Evolutionary conservation across 768 basidiomycete species (phyloP).

Genomic region (Aureoboletus auriporus): DNA sequence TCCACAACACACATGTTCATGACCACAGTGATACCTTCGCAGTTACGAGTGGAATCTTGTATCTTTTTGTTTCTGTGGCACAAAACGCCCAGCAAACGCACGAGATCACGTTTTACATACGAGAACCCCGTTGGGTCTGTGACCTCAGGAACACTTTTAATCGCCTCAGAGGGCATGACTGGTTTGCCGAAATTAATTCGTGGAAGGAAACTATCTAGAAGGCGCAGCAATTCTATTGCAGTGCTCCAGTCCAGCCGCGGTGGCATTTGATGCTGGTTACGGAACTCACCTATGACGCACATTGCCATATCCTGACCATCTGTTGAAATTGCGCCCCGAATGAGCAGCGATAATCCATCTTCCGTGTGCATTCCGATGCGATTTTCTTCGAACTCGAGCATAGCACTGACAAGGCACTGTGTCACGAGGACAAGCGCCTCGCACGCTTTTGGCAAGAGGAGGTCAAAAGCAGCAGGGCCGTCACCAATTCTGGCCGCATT

Average conservation of each 20-base stretch:
- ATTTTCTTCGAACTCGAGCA: conserved; percentile 41
- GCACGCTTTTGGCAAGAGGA: conserved; percentile 71
- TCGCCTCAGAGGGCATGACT: conserved; percentile 24
- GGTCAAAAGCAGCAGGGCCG: conserved; percentile 49
- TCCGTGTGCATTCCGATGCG: conserved; percentile 9
- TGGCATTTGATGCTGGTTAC: background rate
- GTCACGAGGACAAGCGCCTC: conserved; percentile 76
- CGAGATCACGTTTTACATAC: conserved; percentile 85
- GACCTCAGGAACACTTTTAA: conserved; percentile 20
- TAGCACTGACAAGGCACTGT: conserved; percentile 68
- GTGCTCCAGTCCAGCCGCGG: background rate
- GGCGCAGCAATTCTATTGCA: conserved; percentile 69
- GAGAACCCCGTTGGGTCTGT: conserved; percentile 59
- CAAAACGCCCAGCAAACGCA: conserved; percentile 81
- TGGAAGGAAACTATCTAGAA: conserved; percentile 80
- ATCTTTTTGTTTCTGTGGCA: conserved; percentile 58
- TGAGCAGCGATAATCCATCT: conserved; percentile 33
- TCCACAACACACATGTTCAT: conserved; percentile 90
- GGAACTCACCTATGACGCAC: conserved; percentile 51
- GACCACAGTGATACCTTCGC: conserved; percentile 74
- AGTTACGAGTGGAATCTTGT: conserved; percentile 70
- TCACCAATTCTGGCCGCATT: background rate
- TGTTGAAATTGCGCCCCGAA: conserved; percentile 41
- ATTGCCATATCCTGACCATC: conserved; percentile 46
- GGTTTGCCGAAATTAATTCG: conserved; percentile 78